Base-by-base conservation (phyloP, 768 basidiomycete genomes). In the Suillus subaureus region DNA sequence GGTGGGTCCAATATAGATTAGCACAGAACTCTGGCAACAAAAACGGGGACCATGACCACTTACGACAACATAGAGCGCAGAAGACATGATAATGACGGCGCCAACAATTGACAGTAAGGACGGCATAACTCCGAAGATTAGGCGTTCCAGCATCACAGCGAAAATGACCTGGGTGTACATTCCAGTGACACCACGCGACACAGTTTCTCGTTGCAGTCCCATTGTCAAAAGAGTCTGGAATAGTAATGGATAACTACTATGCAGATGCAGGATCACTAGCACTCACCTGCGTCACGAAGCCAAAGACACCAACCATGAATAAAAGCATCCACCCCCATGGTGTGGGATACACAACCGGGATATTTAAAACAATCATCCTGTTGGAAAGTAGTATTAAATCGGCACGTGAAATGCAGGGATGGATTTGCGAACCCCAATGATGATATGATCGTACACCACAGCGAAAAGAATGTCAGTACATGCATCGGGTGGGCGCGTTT, bases 401-500 rank as follows among this genome's bases (percentile, higher is more conserved):
- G 9, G 21, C 45, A 45, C 21, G 21, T 23, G 3, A 12, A 26
- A 26, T 49, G 23, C 23, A 15, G 47, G 47, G 47, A 49, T 49
- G 6, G 6, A 49, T 49, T 49, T 49, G 47, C 47, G 12, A 26
- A 49, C 47, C 28, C 35, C 28, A 15, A 12, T 4, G 40, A 49
- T 23, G 66, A 62, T 9, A 69, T 63, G n/a, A 72, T 58, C 7
- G 88, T 82, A 62, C 85, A 89, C 67, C 85, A 80, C 11, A 82
- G 73, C 1, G 89, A 87, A 74, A 90, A 94, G 62, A 85, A 92
- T 0, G 83, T 76, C 69, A 94, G 81, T 2, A 85, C 80, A 72
- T 96, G 93, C 63, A 94, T 74, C 1, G 93, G 81, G 69, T 91
- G 89, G 1, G 93, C 92, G 3, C 89, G 83, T 64, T 84, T 88